Percentiles rank a stretch among this genome's conserved stretches.
Conservation (phyloP, 176 grass and related monocot genomes). For the Carex pumila region DNA sequence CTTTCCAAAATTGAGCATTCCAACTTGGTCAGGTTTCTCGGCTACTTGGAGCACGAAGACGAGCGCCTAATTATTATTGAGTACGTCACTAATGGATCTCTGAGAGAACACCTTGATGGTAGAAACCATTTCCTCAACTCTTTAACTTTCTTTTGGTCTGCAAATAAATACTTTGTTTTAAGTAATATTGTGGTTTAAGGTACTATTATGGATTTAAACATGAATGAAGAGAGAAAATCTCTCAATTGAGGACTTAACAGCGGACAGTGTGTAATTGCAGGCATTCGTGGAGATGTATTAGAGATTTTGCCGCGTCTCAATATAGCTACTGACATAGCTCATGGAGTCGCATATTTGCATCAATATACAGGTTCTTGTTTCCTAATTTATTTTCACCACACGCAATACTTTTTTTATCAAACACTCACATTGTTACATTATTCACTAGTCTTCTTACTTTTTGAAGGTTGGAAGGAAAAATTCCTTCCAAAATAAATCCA, state of each 20-base stretch:
- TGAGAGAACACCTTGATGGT: conserved; percentile 91
- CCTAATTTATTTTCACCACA: not conserved
- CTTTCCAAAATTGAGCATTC: conserved; percentile 81
- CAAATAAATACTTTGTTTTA: not conserved
- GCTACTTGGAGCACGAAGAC: conserved; percentile 58
- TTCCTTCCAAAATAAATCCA: not conserved
- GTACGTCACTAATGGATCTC: conserved; percentile 71
- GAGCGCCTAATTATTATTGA: conserved; percentile 70
- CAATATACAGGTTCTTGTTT: conserved; percentile 57
- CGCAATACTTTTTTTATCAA: not conserved
- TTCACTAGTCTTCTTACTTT: not conserved
- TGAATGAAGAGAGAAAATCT: not conserved
- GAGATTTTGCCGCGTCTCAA: conserved; percentile 67
- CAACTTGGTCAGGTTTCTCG: conserved; percentile 67
- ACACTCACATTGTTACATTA: not conserved
- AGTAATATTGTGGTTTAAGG: not conserved
- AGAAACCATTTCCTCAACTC: conserved; percentile 16
- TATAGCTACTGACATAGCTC: conserved; percentile 76
- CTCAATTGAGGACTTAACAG: not conserved
- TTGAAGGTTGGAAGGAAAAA: not conserved
- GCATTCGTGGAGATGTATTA: conserved; percentile 34
- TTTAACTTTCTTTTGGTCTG: not conserved
- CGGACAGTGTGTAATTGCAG: conserved; percentile 24
- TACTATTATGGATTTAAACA: not conserved
- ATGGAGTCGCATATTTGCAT: conserved; percentile 79